Evolutionary conservation across 129 eudicot species (phyloP), one percentile per base, ranked within the genome.

Genomic region (Escallonia rubra): DNA sequence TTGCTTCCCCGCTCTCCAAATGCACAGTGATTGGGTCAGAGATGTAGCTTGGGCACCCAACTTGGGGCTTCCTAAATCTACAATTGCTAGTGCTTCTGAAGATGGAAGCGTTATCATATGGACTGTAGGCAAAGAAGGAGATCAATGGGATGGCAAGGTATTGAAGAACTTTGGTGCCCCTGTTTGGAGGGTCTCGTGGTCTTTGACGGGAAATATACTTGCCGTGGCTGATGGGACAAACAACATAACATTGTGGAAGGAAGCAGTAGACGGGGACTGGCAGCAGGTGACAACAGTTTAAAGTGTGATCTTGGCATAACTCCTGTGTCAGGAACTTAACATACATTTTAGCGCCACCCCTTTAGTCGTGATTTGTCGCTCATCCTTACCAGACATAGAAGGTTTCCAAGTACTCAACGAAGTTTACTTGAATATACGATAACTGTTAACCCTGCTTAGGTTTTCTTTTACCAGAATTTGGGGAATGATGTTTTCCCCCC

Each of bases 41-140:
- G 86, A 76, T 50, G 92, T 86, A 14, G 85, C 92, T 43, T 86
- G 92, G 92, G 92, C 88, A n/a, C 92, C 92, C 7, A 86, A 86
- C 45, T 55, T 86, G 73, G 92, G 92, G 15, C 86, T 86, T 15
- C 92, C 92, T 2, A 86, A 86, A 63, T 76, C 88, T 7, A 86
- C 92, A 4, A 82, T 86, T 13, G 92, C 92, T 1, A 86, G 92
- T 44, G 81, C 79, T 64, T 86, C 88, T 6, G 79, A 86, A 34
- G 92, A 86, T 61, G 92, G 92, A 16, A 82, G 53, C 11, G 92
- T 86, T 4, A 70, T 86, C 13, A 86, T 86, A 70, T 86, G 92
- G 92, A 80, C 80, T 10, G 81, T 78, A 11, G 79, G 71, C 4
- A 80, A 78, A 72, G 91, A 85, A 73, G 91, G 91, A 1, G 87